These are phyloP conservation scores for Pythium sukuiense DNA, from an alignment of 352 stramenopile genomes.

Conservation along the genomic window DNA sequence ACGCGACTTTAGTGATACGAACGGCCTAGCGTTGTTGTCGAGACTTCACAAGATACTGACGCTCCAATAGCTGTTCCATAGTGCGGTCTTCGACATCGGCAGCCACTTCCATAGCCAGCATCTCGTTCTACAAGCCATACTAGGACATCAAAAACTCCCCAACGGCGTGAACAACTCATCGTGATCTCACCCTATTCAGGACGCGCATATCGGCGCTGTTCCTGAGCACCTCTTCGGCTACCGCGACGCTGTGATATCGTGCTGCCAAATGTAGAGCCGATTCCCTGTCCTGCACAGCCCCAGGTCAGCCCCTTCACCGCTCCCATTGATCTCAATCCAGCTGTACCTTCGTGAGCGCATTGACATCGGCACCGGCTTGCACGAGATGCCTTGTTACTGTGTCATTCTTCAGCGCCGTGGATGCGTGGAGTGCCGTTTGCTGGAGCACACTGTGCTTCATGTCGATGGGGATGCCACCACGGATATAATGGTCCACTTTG, in stretches of 20 bases:
- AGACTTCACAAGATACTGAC: slow-evolving; percentile 25
- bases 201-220: slow-evolving; percentile 37
- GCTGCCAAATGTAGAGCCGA: slow-evolving; percentile 49
- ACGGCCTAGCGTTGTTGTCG: background rate
- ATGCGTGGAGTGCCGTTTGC: slow-evolving; percentile 55
- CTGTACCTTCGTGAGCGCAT: slow-evolving; percentile 34
- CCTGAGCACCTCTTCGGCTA: slow-evolving; percentile 41
- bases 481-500: slow-evolving; percentile 54
- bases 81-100: slow-evolving; percentile 35
- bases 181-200: slow-evolving; percentile 32
- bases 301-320: background rate
- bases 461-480: slow-evolving; percentile 53
- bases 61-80: slow-evolving; percentile 47
- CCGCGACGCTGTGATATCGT: slow-evolving; percentile 35
- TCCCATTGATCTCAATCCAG: background rate
- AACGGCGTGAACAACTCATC: background rate
- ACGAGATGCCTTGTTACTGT: slow-evolving; percentile 43
- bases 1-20: background rate
- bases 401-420: slow-evolving; percentile 34
- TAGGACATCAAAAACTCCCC: background rate
- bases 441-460: slow-evolving; percentile 53
- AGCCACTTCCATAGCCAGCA: slow-evolving; percentile 47
- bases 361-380: slow-evolving; percentile 44
- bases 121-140: slow-evolving; percentile 27
- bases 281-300: slow-evolving; percentile 31